phyloP scores from a whole-genome alignment of 75 land plant genomes.

The Larix kaempferi region DNA sequence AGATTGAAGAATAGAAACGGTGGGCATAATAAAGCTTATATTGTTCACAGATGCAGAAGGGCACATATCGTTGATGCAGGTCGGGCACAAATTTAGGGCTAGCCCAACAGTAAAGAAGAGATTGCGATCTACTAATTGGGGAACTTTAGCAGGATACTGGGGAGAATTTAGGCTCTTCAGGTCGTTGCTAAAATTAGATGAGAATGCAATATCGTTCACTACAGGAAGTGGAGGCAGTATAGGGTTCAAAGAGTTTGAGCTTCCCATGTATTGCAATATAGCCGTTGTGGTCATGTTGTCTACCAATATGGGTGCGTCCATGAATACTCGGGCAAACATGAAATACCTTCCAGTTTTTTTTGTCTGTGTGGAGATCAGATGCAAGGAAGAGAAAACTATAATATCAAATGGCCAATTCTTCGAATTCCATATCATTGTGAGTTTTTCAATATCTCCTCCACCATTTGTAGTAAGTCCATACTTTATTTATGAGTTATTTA shows the following conservation, averaged over 20 bases:
- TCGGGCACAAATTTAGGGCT: slow-evolving; percentile 51
- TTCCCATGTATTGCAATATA: slow-evolving; percentile 42
- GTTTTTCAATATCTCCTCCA: too few species aligned
- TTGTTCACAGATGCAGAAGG: slow-evolving; percentile 62
- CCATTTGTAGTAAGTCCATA: too few species aligned
- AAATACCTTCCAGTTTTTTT: slow-evolving; percentile 38
- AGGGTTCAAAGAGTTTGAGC: slow-evolving; percentile 34
- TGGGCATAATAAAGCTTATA: slow-evolving; percentile 62
- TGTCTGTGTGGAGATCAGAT: slow-evolving; percentile 40
- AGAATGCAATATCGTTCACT: slow-evolving; percentile 45
- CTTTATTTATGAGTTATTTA: too few species aligned
- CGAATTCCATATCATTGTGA: too few species aligned
- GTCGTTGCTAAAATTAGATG: slow-evolving; percentile 21
- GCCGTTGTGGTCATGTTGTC: slow-evolving; percentile 63
- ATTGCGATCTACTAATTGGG: slow-evolving; percentile 40
- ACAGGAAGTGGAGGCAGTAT: slow-evolving; percentile 38
- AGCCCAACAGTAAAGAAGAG: slow-evolving; percentile 71
- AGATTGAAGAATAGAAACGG: slow-evolving; percentile 48
- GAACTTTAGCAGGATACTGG: slow-evolving; percentile 53
- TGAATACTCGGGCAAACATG: slow-evolving; percentile 62
- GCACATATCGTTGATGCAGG: slow-evolving; percentile 42
- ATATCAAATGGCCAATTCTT: too few species aligned
- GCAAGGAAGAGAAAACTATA: too few species aligned
- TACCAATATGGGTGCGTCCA: slow-evolving; percentile 42
- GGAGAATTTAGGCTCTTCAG: slow-evolving; percentile 45